Evolutionary conservation across 352 stramenopile genomes (phyloP).

Genomic region (Globisporangium alternatum): DNA sequence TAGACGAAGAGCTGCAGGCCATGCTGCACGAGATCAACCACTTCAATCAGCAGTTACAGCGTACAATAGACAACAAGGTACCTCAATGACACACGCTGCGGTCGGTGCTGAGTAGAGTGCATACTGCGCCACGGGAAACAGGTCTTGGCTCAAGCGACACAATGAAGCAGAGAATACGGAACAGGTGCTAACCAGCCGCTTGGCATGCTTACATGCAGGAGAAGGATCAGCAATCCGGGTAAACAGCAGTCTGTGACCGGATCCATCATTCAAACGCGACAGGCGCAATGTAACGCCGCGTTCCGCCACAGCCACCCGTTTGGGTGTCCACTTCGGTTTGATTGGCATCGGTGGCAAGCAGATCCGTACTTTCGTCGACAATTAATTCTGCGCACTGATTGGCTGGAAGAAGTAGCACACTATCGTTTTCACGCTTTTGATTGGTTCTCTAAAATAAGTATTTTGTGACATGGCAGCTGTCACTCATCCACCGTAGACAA

Average conservation of each 20-base stretch:
- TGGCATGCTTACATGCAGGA: neutral
- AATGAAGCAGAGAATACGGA: too few species aligned
- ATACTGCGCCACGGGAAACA: too few species aligned
- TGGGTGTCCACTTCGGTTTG: neutral
- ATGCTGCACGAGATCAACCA: slow-evolving; percentile 31
- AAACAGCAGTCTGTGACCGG: too few species aligned
- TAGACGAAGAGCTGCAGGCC: slow-evolving; percentile 24
- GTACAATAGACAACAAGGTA: neutral
- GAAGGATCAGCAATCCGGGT: neutral
- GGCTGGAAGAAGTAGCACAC: neutral
- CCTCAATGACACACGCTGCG: neutral
- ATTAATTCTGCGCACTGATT: neutral
- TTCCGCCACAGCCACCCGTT: neutral
- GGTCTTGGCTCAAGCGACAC: too few species aligned
- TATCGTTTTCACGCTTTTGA: neutral
- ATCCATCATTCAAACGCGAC: too few species aligned
- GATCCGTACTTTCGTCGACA: slow-evolving; percentile 5
- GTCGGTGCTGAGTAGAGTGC: too few species aligned
- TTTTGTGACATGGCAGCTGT: neutral
- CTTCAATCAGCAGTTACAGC: slow-evolving; percentile 22
- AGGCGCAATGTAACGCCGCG: too few species aligned
- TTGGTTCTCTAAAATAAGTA: neutral
- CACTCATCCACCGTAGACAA: neutral
- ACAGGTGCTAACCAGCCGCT: too few species aligned
- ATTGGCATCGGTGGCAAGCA: neutral